These are phyloP conservation scores for Leccinum barrowsii DNA, from an alignment of 768 basidiomycete genomes.

Conservation along the genomic window DNA sequence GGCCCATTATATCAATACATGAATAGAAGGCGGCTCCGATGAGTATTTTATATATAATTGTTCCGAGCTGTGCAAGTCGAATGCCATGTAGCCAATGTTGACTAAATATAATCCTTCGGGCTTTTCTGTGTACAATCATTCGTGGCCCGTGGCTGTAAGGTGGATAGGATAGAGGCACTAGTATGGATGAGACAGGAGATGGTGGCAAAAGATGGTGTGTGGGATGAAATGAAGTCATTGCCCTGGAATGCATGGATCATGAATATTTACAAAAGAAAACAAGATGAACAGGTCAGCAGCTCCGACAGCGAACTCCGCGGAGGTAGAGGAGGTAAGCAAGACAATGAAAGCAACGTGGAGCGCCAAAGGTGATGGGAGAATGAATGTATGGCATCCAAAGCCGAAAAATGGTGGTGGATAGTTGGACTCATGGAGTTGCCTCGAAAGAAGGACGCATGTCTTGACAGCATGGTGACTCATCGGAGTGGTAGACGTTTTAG, in stretches of 20 bases:
- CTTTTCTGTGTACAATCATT: conserved; percentile 10
- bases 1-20: conserved; percentile 2
- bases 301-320: background rate
- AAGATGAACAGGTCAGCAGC: background rate
- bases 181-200: conserved; percentile 6
- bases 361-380: background rate
- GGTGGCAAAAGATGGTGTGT: conserved; percentile 11
- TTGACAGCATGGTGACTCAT: background rate
- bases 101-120: conserved; percentile 4
- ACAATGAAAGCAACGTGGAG: background rate
- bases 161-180: background rate
- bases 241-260: background rate
- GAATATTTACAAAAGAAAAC: conserved; percentile 11
- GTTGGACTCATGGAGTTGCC: background rate
- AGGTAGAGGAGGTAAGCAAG: background rate
- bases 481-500: background rate
- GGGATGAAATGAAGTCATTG: background rate
- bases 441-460: background rate
- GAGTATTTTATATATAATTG: background rate
- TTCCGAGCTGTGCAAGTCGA: conserved; percentile 3
- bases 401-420: background rate
- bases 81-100: conserved; percentile 1
- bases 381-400: background rate
- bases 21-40: background rate
- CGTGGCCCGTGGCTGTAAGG: background rate